A percentile compares a stretch with the other conserved stretches of the same genome.
phyloP scores from a whole-genome alignment of 148 eudicot species.

The Vaccinium corymbosum region DNA sequence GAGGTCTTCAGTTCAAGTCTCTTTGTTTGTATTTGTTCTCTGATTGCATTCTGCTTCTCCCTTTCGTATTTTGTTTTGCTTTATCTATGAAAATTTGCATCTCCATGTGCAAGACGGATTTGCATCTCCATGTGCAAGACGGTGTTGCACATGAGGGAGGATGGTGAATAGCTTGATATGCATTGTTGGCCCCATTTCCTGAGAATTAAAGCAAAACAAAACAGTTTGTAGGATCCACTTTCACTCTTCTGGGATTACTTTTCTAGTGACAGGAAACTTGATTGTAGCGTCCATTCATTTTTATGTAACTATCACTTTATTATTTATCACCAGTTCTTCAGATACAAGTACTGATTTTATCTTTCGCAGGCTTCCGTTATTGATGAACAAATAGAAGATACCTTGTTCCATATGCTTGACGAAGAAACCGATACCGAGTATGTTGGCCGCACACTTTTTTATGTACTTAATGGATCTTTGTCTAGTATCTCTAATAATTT shows the following conservation, averaged over 20 bases:
- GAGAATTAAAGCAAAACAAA: no score
- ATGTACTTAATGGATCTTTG: neutral
- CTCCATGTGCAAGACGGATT: no score
- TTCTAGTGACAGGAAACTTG: neutral
- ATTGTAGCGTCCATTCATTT: neutral
- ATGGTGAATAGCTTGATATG: no score
- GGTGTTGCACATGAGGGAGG: no score
- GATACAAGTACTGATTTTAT: conserved; percentile 21
- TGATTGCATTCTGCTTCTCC: no score
- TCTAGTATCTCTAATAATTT: conserved; percentile 2
- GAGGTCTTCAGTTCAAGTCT: no score
- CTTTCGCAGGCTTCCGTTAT: conserved; percentile 68
- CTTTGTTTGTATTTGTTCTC: no score
- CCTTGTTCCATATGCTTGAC: conserved; percentile 89
- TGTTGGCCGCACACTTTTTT: conserved; percentile 26
- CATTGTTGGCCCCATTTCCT: no score
- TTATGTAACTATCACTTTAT: neutral
- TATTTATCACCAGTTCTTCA: conserved; percentile 3
- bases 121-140: no score
- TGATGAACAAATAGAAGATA: conserved; percentile 81
- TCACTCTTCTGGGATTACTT: neutral
- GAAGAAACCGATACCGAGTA: conserved; percentile 97
- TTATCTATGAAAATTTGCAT: no score
- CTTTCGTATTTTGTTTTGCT: no score
- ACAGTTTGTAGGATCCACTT: neutral